Base-by-base conservation (phyloP, 2,329 filamentous ascomycete species). In the Diaporthe eres region DNA sequence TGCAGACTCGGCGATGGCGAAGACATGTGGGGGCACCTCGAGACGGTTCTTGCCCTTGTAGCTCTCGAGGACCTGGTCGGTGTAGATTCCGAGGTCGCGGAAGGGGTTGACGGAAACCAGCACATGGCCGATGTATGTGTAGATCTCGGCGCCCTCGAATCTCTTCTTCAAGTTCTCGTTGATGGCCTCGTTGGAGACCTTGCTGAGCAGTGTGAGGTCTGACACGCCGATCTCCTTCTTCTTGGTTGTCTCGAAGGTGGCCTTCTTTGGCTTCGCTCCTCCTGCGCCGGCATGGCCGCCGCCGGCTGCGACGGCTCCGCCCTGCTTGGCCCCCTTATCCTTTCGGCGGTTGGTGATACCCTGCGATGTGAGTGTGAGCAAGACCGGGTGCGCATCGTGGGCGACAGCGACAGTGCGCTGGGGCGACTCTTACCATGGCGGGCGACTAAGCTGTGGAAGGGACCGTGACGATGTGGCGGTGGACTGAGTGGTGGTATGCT, bases 151-250 rank as follows among this genome's bases (percentile, higher is more conserved):
- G 89, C 96, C 96, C 84, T 98, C 95, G 85, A 99, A 99, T 77
- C 97, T 93, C 88, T 98, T 97, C 90, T 98, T 98, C 85, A 99
- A 85, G 85, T 99, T 99, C 75, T 98, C 97, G 87, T 99, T 99
- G 89, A 99, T 99, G 77, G 96, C 96, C 85, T 99, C 97, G 85
- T 99, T 98, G 79, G 96, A 98, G 79, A 99, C 97, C 86, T 98
- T 98, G 89, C 96, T 98, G 83, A 99, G 94, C 81, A 99, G 89
- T 5, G 97, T 99, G 84, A 99, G 90, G 89, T 99, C 97, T 74
- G 97, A 98, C 73, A 99, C 97, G 79, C 97, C 97, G 80, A 99
- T 97, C 86, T 99, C 96, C 91, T 98, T 98, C 92, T 98, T 99
- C 90, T 98, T 98, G 79, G 93, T 94, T 77, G 92, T 95, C 85